These are phyloP conservation scores for Diplotaxis tenuifolia DNA, from an alignment of 345 rosid genomes.

Conservation along the genomic window DNA sequence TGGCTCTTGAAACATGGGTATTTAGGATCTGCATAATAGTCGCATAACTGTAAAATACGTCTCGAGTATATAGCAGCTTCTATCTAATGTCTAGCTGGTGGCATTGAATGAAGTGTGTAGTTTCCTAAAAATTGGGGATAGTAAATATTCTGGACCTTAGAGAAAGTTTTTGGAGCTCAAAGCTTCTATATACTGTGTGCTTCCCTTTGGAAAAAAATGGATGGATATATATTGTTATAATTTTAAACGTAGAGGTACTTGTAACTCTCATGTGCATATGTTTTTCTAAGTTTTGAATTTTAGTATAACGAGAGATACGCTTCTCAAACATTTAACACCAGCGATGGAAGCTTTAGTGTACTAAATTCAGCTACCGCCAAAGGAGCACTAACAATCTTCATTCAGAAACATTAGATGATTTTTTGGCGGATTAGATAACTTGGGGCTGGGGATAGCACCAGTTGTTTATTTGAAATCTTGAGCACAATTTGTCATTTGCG, in stretches of 20 bases:
- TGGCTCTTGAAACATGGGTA: slow-evolving; percentile 6
- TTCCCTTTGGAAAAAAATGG: slow-evolving; percentile 10
- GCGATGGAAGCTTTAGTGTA: slow-evolving; percentile 1
- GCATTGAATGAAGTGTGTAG: slow-evolving; percentile 14
- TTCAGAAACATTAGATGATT: background rate
- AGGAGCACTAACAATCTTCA: slow-evolving; percentile 7
- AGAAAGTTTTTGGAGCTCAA: background rate
- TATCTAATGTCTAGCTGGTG: slow-evolving; percentile 19
- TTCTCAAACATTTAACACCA: background rate
- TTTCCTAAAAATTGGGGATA: slow-evolving; percentile 12
- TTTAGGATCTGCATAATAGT: slow-evolving; percentile 13
- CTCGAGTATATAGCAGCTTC: slow-evolving; percentile 7
- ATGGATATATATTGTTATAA: slow-evolving; percentile 2
- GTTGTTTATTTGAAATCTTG: slow-evolving; percentile 9
- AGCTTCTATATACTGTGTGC: slow-evolving; percentile 4
- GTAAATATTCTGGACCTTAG: background rate
- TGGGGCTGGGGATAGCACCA: slow-evolving; percentile 1
- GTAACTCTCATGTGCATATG: slow-evolving; percentile 16
- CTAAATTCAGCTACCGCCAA: slow-evolving; percentile 12
- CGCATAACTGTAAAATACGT: slow-evolving; percentile 1
- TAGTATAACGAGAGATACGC: background rate
- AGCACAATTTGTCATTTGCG: slow-evolving; percentile 14
- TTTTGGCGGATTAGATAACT: slow-evolving; percentile 1
- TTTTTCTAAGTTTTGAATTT: slow-evolving; percentile 1
- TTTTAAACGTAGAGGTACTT: slow-evolving; percentile 3